Evolutionary conservation across 1,139 yeast species (phyloP).

Genomic region (Saccharomyces hybrid): DNA sequence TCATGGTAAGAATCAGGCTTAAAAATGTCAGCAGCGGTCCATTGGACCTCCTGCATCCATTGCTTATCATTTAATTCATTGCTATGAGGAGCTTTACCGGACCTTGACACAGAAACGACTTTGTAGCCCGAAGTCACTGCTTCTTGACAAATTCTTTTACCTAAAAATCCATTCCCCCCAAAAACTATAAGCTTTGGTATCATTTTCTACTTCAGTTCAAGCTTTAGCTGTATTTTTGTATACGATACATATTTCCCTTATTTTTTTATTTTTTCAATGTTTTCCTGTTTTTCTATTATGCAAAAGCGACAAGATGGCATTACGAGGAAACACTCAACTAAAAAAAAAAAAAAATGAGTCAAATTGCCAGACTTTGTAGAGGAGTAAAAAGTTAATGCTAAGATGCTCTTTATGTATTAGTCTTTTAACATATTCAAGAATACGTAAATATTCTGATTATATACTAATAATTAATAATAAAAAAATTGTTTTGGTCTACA

Average conservation of each 20-base stretch:
- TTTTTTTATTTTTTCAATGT: slow-evolving; percentile 8
- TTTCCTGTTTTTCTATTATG: slow-evolving; percentile 1
- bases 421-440: neutral
- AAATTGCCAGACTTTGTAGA: neutral
- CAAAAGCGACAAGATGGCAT: slow-evolving; percentile 1
- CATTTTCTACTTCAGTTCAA: neutral
- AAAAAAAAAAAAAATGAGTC: neutral
- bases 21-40: slow-evolving; percentile 65
- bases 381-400: neutral
- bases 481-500: neutral
- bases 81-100: slow-evolving; percentile 49
- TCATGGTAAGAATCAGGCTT: slow-evolving; percentile 49
- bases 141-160: slow-evolving; percentile 61
- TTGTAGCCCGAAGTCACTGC: slow-evolving; percentile 57
- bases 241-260: slow-evolving; percentile 3
- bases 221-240: neutral
- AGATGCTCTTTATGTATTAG: neutral
- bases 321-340: neutral
- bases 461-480: neutral
- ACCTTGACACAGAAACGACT: slow-evolving; percentile 55
- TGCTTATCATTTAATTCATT: slow-evolving; percentile 31
- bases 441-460: neutral
- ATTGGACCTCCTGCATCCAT: slow-evolving; percentile 56
- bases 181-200: slow-evolving; percentile 42
- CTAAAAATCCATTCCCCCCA: slow-evolving; percentile 83